Evolutionary conservation across 371 early-diverging fungal species (phyloP), one percentile per base, ranked within the genome.

Genomic region (Nosema muscidifuracis): DNA sequence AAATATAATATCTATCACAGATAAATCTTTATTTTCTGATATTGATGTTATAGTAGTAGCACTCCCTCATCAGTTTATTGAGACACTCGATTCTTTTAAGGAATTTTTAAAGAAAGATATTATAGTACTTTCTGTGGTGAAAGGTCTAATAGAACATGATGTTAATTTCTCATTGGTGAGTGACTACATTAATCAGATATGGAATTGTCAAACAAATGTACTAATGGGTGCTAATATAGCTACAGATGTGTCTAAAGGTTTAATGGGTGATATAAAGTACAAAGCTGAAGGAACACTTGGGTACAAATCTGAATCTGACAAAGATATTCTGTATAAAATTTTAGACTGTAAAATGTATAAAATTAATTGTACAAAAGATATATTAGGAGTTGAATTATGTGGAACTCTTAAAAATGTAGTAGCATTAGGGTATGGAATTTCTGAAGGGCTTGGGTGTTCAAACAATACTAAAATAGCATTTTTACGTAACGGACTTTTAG

Each of bases 151-250:
- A 31, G 70, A 53, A 31, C n/a, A 55, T 67, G 87, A 84, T 22
- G 82, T 86, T 42, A 84, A 85, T n/a, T 85, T 95, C 68, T 85
- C 86, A 0, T 84, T 92, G 18, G 90, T 94, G 72, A 89, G 92
- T 1, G 89, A 92, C 74, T 85, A 89, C 71, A 92, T 98, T 73
- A 81, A 86, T 67, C 87, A 88, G 50, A 80, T 85, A 16, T 85
- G 96, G 26, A 83, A 82, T 28, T 85, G 94, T 56, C 86, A 88
- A 28, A 87, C 90, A 18, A 86, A 88, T 43, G 90, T 91, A 18
- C 81, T 97, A 42, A 92, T 91, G 87, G 99, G 99, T 40, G 97
- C 99, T 55, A 98, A 98, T 83, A 94, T 98, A 83, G 96, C 98
- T 30, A 87, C 85, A 67, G 96, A 96, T 76, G 91, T 98, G 26